phyloP scores from a whole-genome alignment of 2,329 filamentous ascomycete species.

The Seiridium unicorne region DNA sequence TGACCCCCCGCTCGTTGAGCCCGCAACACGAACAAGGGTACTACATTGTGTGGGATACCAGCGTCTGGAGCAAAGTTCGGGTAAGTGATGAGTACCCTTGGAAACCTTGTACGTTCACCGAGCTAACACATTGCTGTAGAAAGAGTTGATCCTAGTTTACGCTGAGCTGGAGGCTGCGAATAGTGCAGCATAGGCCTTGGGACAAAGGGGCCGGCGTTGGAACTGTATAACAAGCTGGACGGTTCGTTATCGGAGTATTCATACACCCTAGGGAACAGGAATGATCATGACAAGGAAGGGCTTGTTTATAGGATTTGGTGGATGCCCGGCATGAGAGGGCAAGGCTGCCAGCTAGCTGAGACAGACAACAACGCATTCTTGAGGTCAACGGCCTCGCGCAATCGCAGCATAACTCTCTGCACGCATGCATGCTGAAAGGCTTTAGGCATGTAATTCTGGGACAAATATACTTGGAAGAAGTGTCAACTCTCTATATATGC shows the following conservation, averaged over 20 bases:
- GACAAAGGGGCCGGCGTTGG: neutral
- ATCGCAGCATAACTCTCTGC: too few species aligned
- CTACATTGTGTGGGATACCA: constrained; percentile 65
- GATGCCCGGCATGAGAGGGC: neutral
- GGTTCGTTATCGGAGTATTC: constrained; percentile 1
- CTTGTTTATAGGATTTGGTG: neutral
- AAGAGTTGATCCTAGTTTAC: constrained; percentile 61
- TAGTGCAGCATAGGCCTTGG: neutral
- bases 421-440: too few species aligned
- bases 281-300: constrained; percentile 5
- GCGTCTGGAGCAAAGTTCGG: constrained; percentile 61
- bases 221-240: constrained; percentile 2
- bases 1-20: constrained; percentile 60
- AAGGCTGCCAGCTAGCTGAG: neutral
- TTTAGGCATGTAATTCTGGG: too few species aligned
- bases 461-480: too few species aligned
- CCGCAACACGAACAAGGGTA: constrained; percentile 62
- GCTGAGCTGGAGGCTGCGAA: constrained; percentile 54
- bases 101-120: neutral
- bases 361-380: neutral
- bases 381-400: too few species aligned
- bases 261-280: neutral
- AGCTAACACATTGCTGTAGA: constrained; percentile 32
- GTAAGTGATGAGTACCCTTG: constrained; percentile 32
- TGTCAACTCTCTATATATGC: too few species aligned